A percentile compares a stretch with the other conserved stretches of the same genome.
phyloP scores from a whole-genome alignment of 164 flowering plant species.

The Cinnamomum micranthum region DNA sequence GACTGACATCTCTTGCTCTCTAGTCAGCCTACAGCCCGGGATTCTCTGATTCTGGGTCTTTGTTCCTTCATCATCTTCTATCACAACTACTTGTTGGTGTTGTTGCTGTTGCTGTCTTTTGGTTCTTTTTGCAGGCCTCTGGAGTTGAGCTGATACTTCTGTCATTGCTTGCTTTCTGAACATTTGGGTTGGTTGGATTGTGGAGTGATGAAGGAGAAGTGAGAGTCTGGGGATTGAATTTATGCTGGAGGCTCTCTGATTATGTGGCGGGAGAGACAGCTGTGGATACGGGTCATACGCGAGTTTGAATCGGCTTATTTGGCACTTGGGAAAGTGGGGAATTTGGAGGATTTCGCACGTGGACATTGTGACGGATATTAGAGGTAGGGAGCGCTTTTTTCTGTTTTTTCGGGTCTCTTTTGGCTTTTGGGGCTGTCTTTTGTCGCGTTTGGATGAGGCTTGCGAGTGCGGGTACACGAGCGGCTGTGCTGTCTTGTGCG shows the following conservation, averaged over 20 bases:
- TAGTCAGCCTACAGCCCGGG: background rate
- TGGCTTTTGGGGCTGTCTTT: no score
- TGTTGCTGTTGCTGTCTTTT: background rate
- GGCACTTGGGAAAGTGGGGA: no score
- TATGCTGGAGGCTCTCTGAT: background rate
- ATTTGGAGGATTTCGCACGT: background rate
- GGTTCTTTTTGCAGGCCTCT: background rate
- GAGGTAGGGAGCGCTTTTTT: no score
- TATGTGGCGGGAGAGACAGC: background rate
- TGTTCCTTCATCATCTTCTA: background rate
- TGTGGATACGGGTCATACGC: conserved; percentile 3
- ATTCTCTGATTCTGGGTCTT: background rate
- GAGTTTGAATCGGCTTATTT: background rate
- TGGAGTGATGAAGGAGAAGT: background rate
- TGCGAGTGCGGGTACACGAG: background rate
- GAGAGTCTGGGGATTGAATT: background rate
- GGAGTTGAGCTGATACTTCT: background rate
- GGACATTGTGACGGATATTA: background rate
- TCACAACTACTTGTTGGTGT: background rate
- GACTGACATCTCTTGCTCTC: conserved; percentile 3
- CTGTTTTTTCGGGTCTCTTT: no score
- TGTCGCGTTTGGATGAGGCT: background rate
- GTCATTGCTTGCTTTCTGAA: conserved; percentile 5
- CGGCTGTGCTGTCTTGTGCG: background rate
- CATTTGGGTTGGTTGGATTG: background rate